These are phyloP conservation scores for Xenosphaeropsis pyriputrescens DNA, from an alignment of 2,329 filamentous ascomycete genomes.

Conservation along the genomic window DNA sequence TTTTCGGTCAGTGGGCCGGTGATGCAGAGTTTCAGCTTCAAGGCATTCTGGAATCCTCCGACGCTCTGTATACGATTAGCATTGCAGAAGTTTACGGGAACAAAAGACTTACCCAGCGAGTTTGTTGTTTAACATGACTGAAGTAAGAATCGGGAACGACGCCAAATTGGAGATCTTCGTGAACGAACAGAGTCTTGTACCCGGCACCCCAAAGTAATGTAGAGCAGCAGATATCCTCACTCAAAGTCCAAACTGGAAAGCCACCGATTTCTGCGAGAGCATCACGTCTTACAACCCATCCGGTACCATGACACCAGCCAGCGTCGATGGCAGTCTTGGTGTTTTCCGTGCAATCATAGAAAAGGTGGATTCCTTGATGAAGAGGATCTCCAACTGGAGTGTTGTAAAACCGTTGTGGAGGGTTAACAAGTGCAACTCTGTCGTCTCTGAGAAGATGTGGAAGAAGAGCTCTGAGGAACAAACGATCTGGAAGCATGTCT, in stretches of 20 bases:
- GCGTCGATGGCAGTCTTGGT: too few relatives aligned
- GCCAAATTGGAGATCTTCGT: slow-evolving; percentile 44
- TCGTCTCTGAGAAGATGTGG: slow-evolving; percentile 39
- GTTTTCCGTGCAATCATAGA: too few relatives aligned
- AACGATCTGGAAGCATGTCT: slow-evolving; percentile 50
- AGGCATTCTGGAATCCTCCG: too few relatives aligned
- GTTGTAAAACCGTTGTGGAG: slow-evolving; percentile 47
- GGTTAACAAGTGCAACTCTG: slow-evolving; percentile 42
- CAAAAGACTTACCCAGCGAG: slow-evolving; percentile 24
- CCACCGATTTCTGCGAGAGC: slow-evolving; percentile 46
- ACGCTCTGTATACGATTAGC: too few relatives aligned
- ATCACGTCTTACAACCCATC: slow-evolving; percentile 40
- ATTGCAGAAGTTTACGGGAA: too few relatives aligned
- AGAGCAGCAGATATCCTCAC: slow-evolving; percentile 46
- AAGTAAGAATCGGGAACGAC: slow-evolving; percentile 40
- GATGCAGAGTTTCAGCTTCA: too few relatives aligned
- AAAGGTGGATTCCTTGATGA: too few relatives aligned
- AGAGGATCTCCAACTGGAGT: slow-evolving; percentile 27
- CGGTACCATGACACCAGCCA: slow-evolving; percentile 48
- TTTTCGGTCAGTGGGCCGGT: too few relatives aligned
- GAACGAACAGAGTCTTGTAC: slow-evolving; percentile 45
- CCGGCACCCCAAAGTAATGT: slow-evolving; percentile 42
- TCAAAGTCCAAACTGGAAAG: slow-evolving; percentile 42
- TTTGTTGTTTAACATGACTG: slow-evolving; percentile 40
- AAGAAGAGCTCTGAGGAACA: slow-evolving; percentile 44